A percentile compares a stretch with the other conserved stretches of the same genome.
These are phyloP conservation scores for Plenodomus lindquistii DNA, from an alignment of 2,329 filamentous ascomycete genomes.

Conservation along the genomic window DNA sequence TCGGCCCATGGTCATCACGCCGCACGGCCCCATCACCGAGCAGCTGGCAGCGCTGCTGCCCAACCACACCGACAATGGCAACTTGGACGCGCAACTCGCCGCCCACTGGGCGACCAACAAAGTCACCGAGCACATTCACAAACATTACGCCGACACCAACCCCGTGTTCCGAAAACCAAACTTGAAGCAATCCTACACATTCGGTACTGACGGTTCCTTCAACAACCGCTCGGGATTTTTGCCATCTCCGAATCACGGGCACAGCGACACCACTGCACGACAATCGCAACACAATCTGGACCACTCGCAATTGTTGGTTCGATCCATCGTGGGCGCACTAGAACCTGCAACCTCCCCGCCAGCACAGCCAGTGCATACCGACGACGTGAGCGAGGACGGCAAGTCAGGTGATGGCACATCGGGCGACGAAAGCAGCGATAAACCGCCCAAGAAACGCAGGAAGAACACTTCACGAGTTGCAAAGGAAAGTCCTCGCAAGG, in stretches of 20 bases:
- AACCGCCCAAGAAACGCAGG: constrained; percentile 28
- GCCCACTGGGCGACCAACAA: constrained; percentile 31
- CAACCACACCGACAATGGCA: constrained; percentile 30
- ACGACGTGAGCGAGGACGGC: constrained; percentile 22
- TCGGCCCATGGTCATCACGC: constrained; percentile 25
- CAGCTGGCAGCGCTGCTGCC: constrained; percentile 37
- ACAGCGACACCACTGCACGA: constrained; percentile 23
- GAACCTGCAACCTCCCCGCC: constrained; percentile 10
- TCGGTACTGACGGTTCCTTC: constrained; percentile 43
- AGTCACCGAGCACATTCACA: constrained; percentile 9
- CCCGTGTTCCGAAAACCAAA: constrained; percentile 17
- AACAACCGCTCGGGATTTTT: constrained; percentile 34
- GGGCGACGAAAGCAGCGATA: constrained; percentile 24
- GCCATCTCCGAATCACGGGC: constrained; percentile 24
- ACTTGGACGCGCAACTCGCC: constrained; percentile 34
- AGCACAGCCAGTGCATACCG: constrained; percentile 2
- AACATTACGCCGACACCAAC: constrained; percentile 22
- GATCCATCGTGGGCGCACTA: constrained; percentile 7
- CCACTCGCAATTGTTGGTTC: constrained; percentile 22
- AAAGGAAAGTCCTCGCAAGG: constrained; percentile 25
- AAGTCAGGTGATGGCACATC: constrained; percentile 29
- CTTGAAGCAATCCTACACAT: constrained; percentile 39
- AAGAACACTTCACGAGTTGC: constrained; percentile 19
- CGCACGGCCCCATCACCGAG: constrained; percentile 32
- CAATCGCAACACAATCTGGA: constrained; percentile 30